These are phyloP conservation scores for Macrocybe sp. DNA, from an alignment of 1,284 basidiomycete genomes.

Conservation along the genomic window DNA sequence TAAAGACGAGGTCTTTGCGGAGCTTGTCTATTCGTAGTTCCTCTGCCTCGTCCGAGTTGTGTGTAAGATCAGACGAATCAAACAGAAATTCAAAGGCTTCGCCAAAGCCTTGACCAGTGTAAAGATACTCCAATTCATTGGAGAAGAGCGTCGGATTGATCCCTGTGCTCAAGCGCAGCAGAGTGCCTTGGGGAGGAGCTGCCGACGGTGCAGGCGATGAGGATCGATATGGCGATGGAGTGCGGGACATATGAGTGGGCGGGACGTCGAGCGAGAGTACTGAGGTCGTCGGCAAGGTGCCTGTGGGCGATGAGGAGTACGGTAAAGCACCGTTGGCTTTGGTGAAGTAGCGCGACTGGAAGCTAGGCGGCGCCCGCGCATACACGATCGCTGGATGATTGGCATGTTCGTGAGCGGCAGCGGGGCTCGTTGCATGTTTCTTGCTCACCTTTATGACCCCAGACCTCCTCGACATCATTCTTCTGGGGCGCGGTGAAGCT, in stretches of 20 bases:
- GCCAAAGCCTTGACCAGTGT: constrained; percentile 83
- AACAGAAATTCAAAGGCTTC: constrained; percentile 89
- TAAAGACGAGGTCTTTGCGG: constrained; percentile 87
- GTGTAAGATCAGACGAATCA: constrained; percentile 56
- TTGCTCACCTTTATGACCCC: constrained; percentile 83
- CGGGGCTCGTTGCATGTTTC: neutral
- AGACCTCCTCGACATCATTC: constrained; percentile 52
- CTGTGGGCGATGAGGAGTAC: constrained; percentile 49
- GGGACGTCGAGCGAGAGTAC: constrained; percentile 53
- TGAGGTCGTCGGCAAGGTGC: constrained; percentile 51
- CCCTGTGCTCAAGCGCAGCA: constrained; percentile 51
- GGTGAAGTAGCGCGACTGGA: constrained; percentile 82
- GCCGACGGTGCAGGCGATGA: constrained; percentile 18
- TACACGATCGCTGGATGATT: constrained; percentile 77
- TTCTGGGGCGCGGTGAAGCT: neutral
- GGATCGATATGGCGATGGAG: constrained; percentile 47
- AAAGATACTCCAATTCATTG: constrained; percentile 87
- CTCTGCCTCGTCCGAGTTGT: constrained; percentile 51
- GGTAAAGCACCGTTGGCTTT: constrained; percentile 56
- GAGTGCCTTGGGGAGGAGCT: constrained; percentile 27
- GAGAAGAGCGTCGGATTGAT: constrained; percentile 76
- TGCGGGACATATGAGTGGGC: constrained; percentile 38
- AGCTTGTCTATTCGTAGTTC: constrained; percentile 82
- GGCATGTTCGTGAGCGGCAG: neutral
- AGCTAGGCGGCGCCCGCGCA: constrained; percentile 84